A percentile compares a stretch with the other conserved stretches of the same genome.
phyloP scores from a whole-genome alignment of 768 basidiomycete genomes.

The Leccinum barrowsii region DNA sequence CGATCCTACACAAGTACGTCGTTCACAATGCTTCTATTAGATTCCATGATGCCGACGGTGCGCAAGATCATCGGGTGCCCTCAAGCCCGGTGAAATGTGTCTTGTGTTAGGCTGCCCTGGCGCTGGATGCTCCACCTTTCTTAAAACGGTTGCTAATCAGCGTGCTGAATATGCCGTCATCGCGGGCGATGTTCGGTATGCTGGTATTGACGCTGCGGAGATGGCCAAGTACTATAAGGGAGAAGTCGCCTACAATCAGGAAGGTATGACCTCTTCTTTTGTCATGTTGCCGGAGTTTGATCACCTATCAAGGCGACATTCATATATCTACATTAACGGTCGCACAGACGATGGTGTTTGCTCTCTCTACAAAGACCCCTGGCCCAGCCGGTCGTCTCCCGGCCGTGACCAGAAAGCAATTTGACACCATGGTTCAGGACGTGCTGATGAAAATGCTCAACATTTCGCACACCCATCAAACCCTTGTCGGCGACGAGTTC shows the following conservation, averaged over 20 bases:
- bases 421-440: constrained; percentile 52
- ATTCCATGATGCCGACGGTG: background rate
- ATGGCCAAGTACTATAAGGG: constrained; percentile 77
- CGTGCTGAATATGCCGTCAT: constrained; percentile 62
- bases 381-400: constrained; percentile 71
- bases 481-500: constrained; percentile 84
- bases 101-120: constrained; percentile 81
- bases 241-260: constrained; percentile 76
- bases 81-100: constrained; percentile 85
- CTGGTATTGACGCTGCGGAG: constrained; percentile 70
- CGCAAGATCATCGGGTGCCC: constrained; percentile 58
- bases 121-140: constrained; percentile 82
- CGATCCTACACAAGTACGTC: constrained; percentile 58
- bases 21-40: background rate
- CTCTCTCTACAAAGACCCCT: constrained; percentile 70
- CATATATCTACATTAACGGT: constrained; percentile 84
- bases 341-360: constrained; percentile 70
- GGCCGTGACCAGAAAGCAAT: constrained; percentile 58
- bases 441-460: constrained; percentile 77
- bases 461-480: constrained; percentile 72
- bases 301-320: constrained; percentile 53
- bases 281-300: background rate
- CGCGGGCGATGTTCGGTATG: constrained; percentile 74
- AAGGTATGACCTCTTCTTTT: constrained; percentile 40
- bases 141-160: constrained; percentile 79